Base-by-base conservation (phyloP, 2,329 filamentous ascomycete species). In the Alternaria sp. region DNA sequence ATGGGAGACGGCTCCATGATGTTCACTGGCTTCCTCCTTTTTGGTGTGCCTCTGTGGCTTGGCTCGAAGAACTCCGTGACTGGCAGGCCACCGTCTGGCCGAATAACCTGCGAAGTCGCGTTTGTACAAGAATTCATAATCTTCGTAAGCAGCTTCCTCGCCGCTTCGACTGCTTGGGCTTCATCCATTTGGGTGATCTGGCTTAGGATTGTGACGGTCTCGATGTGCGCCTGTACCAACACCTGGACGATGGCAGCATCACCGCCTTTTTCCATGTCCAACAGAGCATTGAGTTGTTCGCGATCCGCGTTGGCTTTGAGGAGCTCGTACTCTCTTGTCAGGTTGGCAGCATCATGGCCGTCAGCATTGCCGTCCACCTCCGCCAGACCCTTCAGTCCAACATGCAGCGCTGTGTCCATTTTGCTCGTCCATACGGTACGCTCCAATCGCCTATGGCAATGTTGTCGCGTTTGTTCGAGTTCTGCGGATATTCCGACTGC, bases 401-500 rank as follows among this genome's bases (percentile, higher is more conserved):
- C 93, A 65, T 94, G 91, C 32, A 98, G 85, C 5, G 96, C 96
- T 1, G 93, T 93, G 73, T 97, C 94, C 64, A 99, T 86, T 49
- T 90, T 88, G 55, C 93, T 89, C 67, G 97, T 93, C 96, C 96
- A 99, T 67, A 90, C 92, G 50, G 86, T 89, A 77, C 91, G 93
- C 49, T 91, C 87, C 55, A 98, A 80, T 72, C 90, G 90, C 75
- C 97, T 92, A 75, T 97, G 93, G 67, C 95, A 91, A 78, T 97
- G 94, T 67, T 97, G 92, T 65, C 95, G 86, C 79, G 93, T 97
- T 71, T 90, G 88, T 79, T 98, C 95, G 49, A 99, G 83, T 80
- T 99, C 96, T 7, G 93, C 85, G 26, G 97, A 85, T 45, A 98
- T 94, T 1, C 95, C 96, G 60, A 93, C 89, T 0, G 95, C 95